phyloP scores from a whole-genome alignment of 306 rosid species.

The Dryas drummondii region DNA sequence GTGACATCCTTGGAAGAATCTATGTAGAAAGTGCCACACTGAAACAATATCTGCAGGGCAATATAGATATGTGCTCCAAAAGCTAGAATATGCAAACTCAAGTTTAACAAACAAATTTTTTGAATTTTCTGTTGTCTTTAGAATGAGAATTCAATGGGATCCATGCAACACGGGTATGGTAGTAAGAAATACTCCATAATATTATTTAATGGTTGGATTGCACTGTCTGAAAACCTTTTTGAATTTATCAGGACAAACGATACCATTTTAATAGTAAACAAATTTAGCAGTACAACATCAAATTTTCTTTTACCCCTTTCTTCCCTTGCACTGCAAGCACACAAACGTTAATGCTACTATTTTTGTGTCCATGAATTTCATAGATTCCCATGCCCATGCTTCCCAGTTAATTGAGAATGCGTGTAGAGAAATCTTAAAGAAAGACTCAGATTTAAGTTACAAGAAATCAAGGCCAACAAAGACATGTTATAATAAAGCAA shows the following conservation, averaged over 20 bases:
- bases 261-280: not conserved
- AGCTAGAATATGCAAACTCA: not conserved
- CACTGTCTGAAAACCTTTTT: not conserved
- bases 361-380: not conserved
- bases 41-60: not conserved
- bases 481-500: not conserved
- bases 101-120: not conserved
- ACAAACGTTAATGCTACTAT: not conserved
- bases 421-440: not conserved
- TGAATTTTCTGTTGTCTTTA: not conserved
- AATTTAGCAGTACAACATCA: not conserved
- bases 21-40: conserved; percentile 2
- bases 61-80: not conserved
- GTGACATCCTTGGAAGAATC: conserved; percentile 3
- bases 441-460: not conserved
- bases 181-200: not conserved
- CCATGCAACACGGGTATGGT: not conserved
- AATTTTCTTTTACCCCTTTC: not conserved
- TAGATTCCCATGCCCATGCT: not conserved
- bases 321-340: not conserved
- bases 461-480: not conserved
- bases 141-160: not conserved
- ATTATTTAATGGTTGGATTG: not conserved
- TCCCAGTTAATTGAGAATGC: not conserved
- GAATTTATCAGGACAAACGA: not conserved